Percentiles rank a stretch among this genome's conserved stretches.
Conservation (phyloP, 2,329 filamentous ascomycete genomes). For the Aureobasidium sp. region DNA sequence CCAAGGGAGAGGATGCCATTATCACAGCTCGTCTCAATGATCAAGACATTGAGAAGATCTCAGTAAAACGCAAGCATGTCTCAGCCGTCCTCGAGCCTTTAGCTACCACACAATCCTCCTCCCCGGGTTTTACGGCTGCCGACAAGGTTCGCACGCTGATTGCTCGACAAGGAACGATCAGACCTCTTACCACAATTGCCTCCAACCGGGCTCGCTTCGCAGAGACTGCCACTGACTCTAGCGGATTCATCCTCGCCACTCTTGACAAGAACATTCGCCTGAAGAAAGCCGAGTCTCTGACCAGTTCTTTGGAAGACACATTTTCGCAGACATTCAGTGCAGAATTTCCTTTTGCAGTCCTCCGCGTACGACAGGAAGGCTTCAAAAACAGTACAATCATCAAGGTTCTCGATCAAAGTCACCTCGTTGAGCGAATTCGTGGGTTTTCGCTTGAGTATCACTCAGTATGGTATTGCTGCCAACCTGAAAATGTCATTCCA, state of each 20-base stretch:
- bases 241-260: conserved; percentile 41
- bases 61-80: conserved; percentile 34
- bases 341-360: conserved; percentile 45
- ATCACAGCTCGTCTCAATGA: conserved; percentile 1
- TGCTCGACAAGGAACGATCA: conserved; percentile 36
- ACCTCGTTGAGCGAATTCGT: conserved; percentile 46
- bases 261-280: conserved; percentile 43
- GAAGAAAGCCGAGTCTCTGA: conserved; percentile 20
- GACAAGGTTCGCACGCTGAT: conserved; percentile 37
- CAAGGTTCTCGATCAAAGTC: conserved; percentile 39
- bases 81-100: conserved; percentile 33
- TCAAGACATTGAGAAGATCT: background rate
- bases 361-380: conserved; percentile 46
- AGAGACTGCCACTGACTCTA: conserved; percentile 39
- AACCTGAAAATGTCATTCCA: conserved; percentile 37
- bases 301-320: background rate
- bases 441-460: conserved; percentile 50
- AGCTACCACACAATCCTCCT: conserved; percentile 19
- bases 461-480: conserved; percentile 44
- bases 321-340: conserved; percentile 16
- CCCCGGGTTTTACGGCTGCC: conserved; percentile 22
- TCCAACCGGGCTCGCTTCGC: conserved; percentile 43
- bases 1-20: conserved; percentile 15
- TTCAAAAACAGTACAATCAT: conserved; percentile 33
- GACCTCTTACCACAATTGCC: conserved; percentile 41